Conservation (phyloP, 306 rosid species). For the Medicago arabica region DNA sequence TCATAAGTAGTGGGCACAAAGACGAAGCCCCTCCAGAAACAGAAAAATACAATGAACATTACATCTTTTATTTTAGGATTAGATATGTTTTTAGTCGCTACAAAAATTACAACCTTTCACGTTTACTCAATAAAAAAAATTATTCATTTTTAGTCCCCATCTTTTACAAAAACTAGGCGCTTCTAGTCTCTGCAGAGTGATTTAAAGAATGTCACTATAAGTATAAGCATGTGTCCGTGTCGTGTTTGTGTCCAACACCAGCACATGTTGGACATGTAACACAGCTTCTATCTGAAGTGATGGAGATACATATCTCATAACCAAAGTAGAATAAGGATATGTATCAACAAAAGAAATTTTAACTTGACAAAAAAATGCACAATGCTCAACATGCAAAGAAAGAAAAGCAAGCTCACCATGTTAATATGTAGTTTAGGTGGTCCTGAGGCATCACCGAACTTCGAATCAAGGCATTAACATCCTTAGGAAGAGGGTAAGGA, state of each 20-base stretch:
- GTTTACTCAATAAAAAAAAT: not conserved
- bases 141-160: not conserved
- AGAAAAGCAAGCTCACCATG: slow-evolving; percentile 63
- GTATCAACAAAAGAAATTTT: not conserved
- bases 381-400: slow-evolving; percentile 17
- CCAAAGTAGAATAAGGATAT: no score
- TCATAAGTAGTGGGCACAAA: not conserved
- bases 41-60: not conserved
- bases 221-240: no score
- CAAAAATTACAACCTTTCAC: not conserved
- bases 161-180: not conserved
- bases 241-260: no score
- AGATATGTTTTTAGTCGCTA: not conserved
- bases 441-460: slow-evolving; percentile 94
- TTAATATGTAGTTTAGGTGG: slow-evolving; percentile 86
- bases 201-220: not conserved
- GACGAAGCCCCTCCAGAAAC: not conserved
- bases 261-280: no score
- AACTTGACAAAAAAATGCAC: slow-evolving; percentile 5
- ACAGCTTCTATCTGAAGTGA: no score
- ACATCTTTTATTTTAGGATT: not conserved
- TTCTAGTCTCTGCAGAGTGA: not conserved
- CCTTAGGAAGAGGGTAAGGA: slow-evolving; percentile 91
- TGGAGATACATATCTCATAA: no score
- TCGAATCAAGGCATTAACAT: slow-evolving; percentile 74